Base-by-base conservation (phyloP, 768 basidiomycete species). In the Boletus tylopilopsis region DNA sequence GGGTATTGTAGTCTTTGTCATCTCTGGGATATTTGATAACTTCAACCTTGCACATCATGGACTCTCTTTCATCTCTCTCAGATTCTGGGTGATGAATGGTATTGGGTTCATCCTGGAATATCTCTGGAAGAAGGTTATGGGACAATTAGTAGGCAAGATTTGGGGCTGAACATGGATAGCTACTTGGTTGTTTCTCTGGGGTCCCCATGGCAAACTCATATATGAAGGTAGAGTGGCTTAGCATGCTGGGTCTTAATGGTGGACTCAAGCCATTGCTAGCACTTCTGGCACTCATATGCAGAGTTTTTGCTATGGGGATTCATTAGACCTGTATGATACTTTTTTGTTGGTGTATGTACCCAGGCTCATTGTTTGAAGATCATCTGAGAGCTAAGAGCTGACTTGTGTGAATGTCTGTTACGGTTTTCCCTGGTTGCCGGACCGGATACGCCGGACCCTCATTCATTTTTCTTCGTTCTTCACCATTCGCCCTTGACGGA, bases 21-120 rank as follows among this genome's bases (percentile, higher is more conserved):
- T 76, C 4, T 87, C 85, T 1, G 83, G 74, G 6, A 34, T 82
- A 4, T 62, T 85, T 24, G 87, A 88, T 57, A 71, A 77, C 51
- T 27, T 76, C 10, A 80, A 78, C 6, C 42, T 79, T 69, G 79
- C 75, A 2, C 68, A 64, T 0, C 77, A 78, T 12, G 68, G 72
- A 0, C 77, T 78, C 22, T 70, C 76, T n/a, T 4, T 24, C 6
- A 48, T 54, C 19, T 61, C 77, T 15, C 63, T 69, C 0, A 76
- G 75, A 0, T 84, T 79, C 54, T 87, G 84, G 64, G 40, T 80
- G 42, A 64, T 80, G 63, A 79, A 75, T 56, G 82, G 77, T 16
- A 57, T 81, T 0, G 82, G 81, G 5, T 59, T 79, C n/a, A 51
- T 77, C 6, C 27, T 80, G 32, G 85, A 86, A 62, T 64, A 68